Evolutionary conservation across 2,329 filamentous ascomycete genomes (phyloP), one percentile per base, ranked within the genome.

Genomic region (Metarhizium guizhouense): DNA sequence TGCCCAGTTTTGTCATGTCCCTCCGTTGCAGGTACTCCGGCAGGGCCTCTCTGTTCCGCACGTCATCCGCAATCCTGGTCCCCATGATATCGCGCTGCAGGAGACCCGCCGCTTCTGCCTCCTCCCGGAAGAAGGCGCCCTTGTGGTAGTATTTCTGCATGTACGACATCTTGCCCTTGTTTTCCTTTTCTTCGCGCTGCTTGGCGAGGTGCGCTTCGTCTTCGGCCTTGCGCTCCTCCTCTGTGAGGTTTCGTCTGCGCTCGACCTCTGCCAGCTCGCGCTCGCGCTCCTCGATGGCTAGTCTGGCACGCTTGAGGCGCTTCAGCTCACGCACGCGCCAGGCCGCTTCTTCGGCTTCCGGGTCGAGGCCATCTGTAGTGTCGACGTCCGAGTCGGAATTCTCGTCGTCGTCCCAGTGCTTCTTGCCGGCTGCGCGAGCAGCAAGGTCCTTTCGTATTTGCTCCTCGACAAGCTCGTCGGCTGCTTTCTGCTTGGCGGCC

Each of bases 131-230:
- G 75, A 97, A 99, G 16, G 94, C 94, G 51, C 94, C 94, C 74
- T 92, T 93, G 78, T 99, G 94, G 72, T 90, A 92, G 74, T 97
- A 99, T 68, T 92, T 91, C 67, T 96, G 92, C 88, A 97, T 90
- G 70, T 85, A 96, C 2, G 82, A 82, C 79, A 94, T 90, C 72
- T 93, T 87, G 54, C 90, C 90, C 58, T 87, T 86, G 52, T 77
- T 72, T 58, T 88, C 84, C 64, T 89, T 88, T 60, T 95, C 91
- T 59, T 88, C 87, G 63, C 87, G 84, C 71, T 97, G 93, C 61
- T 80, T 78, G 1, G 85, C 85, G 18, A 97, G 74, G 69, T 84
- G 89, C 52, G 81, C 88, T 47, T 85, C 82, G 70, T 99, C 94
- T 69, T 99, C 94, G 56, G 84, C 86, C 56, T 86, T 84, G 51